These are phyloP conservation scores for Fusarium newnesense DNA, from an alignment of 2,329 filamentous ascomycete genomes.

Conservation along the genomic window DNA sequence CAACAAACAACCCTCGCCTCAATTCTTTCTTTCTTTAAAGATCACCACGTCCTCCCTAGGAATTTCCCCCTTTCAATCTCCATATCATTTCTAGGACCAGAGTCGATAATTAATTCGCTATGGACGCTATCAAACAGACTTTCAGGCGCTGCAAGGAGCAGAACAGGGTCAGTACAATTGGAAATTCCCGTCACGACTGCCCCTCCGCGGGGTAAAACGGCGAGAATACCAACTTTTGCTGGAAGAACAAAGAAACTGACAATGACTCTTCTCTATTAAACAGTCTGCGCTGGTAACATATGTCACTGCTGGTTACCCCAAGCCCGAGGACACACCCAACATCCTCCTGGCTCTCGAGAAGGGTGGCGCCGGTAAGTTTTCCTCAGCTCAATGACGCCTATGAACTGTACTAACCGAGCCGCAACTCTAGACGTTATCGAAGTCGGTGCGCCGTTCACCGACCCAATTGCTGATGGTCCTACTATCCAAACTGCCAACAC, in stretches of 20 bases:
- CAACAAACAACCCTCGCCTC: conserved; percentile 12
- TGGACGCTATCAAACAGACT: conserved; percentile 69
- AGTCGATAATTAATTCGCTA: conserved; percentile 46
- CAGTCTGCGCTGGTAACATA: conserved; percentile 92
- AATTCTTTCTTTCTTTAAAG: conserved; percentile 24
- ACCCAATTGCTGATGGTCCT: conserved; percentile 96
- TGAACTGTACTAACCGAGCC: conserved; percentile 18
- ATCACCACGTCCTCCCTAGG: conserved; percentile 9
- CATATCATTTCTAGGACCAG: conserved; percentile 2
- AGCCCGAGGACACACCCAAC: conserved; percentile 81
- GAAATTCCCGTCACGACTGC: conserved; percentile 24
- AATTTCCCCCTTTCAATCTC: background rate
- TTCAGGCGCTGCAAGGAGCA: conserved; percentile 69
- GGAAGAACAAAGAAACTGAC: conserved; percentile 32
- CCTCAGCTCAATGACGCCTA: background rate
- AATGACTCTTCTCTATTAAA: conserved; percentile 19
- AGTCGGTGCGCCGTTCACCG: conserved; percentile 95
- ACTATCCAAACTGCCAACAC: conserved; percentile 98
- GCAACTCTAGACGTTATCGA: conserved; percentile 80
- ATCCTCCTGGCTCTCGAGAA: conserved; percentile 91
- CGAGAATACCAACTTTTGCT: conserved; percentile 1
- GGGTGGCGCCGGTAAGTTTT: conserved; percentile 82
- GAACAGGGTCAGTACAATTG: conserved; percentile 59
- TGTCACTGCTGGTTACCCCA: conserved; percentile 93
- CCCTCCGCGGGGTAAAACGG: conserved; percentile 45